Evolutionary conservation across 164 flowering plant genomes (phyloP).

Genomic region (Magnolia sinica): DNA sequence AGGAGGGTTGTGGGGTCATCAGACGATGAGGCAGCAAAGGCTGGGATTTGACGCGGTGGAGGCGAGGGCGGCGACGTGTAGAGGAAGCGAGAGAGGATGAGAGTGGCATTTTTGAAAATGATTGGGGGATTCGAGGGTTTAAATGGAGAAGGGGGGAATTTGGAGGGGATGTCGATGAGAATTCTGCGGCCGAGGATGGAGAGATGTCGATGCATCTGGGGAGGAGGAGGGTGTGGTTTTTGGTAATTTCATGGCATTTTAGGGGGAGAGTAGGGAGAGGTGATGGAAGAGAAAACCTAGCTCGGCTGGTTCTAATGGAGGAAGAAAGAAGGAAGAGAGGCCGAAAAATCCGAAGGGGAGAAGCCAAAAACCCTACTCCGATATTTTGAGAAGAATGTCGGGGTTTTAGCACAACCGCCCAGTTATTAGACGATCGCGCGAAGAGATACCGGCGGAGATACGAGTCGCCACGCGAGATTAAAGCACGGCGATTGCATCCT

Average conservation of each 20-base stretch:
- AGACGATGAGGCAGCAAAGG: constrained; percentile 21
- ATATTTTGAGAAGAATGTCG: neutral
- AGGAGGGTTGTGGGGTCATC: constrained; percentile 69
- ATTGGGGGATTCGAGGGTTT: neutral
- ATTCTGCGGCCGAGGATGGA: constrained; percentile 7
- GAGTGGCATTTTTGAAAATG: constrained; percentile 24
- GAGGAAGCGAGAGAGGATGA: constrained; percentile 20
- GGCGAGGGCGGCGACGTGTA: constrained; percentile 19
- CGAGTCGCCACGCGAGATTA: no score
- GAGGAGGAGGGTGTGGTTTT: neutral
- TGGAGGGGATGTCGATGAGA: neutral
- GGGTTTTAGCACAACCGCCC: no score
- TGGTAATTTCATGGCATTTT: constrained; percentile 2
- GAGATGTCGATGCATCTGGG: constrained; percentile 22
- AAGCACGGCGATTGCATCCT: no score
- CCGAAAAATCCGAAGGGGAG: neutral
- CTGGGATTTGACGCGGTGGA: neutral
- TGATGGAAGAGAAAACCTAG: no score
- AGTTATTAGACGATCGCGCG: no score
- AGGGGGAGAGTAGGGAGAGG: neutral
- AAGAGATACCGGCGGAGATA: no score
- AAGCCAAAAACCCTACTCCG: neutral
- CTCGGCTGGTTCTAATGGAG: no score
- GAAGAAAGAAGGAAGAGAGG: no score
- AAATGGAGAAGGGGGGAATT: neutral